Conservation (phyloP, 495 filamentous ascomycete species). For the Aspergillus haitiensis region DNA sequence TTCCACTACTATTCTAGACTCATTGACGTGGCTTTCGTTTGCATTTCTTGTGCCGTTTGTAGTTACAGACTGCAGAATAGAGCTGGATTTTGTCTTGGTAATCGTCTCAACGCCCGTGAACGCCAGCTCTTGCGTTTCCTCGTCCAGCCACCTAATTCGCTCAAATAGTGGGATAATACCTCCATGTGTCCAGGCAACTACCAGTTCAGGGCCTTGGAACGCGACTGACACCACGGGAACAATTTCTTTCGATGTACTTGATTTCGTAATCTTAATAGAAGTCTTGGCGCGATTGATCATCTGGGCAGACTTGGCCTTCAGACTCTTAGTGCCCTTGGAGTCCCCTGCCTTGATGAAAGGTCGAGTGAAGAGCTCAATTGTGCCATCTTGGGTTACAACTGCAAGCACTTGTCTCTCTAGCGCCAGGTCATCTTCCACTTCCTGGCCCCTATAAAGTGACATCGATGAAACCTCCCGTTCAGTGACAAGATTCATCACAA, state of each 20-base stretch:
- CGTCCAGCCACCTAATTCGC: constrained; percentile 51
- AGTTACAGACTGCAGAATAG: constrained; percentile 40
- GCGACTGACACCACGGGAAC: constrained; percentile 48
- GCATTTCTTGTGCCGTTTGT: constrained; percentile 62
- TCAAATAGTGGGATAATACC: constrained; percentile 58
- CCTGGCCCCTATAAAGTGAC: constrained; percentile 31
- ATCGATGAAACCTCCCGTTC: constrained; percentile 50
- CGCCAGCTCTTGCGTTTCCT: constrained; percentile 46
- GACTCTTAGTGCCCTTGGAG: constrained; percentile 30
- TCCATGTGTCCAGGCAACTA: constrained; percentile 56
- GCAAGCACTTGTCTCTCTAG: constrained; percentile 47
- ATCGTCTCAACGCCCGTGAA: constrained; percentile 50
- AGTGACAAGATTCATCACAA: constrained; percentile 53
- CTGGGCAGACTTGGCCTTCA: constrained; percentile 50
- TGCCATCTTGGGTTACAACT: constrained; percentile 55
- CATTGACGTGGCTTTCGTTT: constrained; percentile 66
- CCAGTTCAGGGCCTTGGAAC: constrained; percentile 51
- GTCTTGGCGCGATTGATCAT: constrained; percentile 53
- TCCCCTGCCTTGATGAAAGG: constrained; percentile 48
- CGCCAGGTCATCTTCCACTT: constrained; percentile 15
- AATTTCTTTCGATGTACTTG: constrained; percentile 42
- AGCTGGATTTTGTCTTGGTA: constrained; percentile 45
- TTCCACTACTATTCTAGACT: constrained; percentile 68
- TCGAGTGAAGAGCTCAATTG: constrained; percentile 56
- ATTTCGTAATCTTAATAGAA: constrained; percentile 50